phyloP scores from a whole-genome alignment of 805 yeast species.

The Candida argentea region DNA sequence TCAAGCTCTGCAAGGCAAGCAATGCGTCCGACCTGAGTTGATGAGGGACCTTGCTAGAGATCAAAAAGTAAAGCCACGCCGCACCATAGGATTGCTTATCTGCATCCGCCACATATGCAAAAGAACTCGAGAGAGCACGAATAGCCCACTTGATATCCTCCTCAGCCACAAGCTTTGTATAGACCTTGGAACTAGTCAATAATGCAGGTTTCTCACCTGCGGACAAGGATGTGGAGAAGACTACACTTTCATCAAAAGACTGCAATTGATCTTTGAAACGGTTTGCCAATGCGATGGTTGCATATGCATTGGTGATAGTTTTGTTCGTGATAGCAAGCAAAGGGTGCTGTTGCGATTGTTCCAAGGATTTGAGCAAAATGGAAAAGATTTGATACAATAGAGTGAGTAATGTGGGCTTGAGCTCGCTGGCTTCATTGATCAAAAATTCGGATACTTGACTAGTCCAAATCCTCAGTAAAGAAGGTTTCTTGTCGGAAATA shows the following conservation, averaged over 20 bases:
- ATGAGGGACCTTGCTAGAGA: slow-evolving; percentile 30
- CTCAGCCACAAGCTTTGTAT: slow-evolving; percentile 35
- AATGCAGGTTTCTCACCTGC: slow-evolving; percentile 39
- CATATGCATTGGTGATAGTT: slow-evolving; percentile 46
- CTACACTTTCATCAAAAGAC: not conserved
- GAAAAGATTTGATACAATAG: slow-evolving; percentile 10
- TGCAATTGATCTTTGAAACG: slow-evolving; percentile 6
- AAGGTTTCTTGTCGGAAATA: slow-evolving; percentile 51
- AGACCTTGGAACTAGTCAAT: slow-evolving; percentile 36
- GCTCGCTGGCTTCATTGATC: slow-evolving; percentile 1
- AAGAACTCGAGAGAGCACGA: slow-evolving; percentile 30
- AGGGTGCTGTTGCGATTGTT: slow-evolving; percentile 43
- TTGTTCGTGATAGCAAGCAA: slow-evolving; percentile 42
- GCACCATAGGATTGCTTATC: slow-evolving; percentile 25
- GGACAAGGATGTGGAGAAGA: slow-evolving; percentile 26
- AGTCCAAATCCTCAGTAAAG: slow-evolving; percentile 62
- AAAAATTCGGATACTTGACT: slow-evolving; percentile 31
- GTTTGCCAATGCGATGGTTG: slow-evolving; percentile 23
- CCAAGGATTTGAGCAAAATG: slow-evolving; percentile 16
- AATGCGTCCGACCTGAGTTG: slow-evolving; percentile 16
- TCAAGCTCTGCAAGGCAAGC: slow-evolving; percentile 12
- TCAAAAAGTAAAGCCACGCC: slow-evolving; percentile 38
- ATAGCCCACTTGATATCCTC: slow-evolving; percentile 46
- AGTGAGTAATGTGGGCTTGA: not conserved
- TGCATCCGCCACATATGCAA: slow-evolving; percentile 9